Percentiles rank a stretch among this genome's conserved stretches.
Conservation (phyloP, 352 stramenopile genomes). For the Phytophthora pinifolia region DNA sequence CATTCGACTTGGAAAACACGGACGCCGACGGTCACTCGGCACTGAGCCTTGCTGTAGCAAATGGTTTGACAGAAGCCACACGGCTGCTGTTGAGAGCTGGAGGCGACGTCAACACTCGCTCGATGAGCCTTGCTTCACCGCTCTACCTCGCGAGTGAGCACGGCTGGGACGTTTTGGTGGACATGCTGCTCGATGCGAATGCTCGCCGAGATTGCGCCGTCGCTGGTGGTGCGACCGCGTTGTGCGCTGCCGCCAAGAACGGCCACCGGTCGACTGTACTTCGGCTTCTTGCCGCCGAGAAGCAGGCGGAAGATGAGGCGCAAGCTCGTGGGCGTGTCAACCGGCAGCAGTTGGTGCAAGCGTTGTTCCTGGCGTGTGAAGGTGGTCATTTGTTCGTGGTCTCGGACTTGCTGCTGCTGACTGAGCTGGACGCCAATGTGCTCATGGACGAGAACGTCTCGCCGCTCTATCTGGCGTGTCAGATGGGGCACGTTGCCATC, state of each 20-base stretch:
- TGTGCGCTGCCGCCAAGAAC: conserved; percentile 81
- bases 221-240: conserved; percentile 54
- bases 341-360: conserved; percentile 48
- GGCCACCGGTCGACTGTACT: conserved; percentile 57
- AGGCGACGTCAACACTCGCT: conserved; percentile 62
- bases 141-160: conserved; percentile 80
- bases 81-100: conserved; percentile 47
- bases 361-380: conserved; percentile 81
- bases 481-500: conserved; percentile 78
- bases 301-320: conserved; percentile 16
- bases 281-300: conserved; percentile 50
- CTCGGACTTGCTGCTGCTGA: conserved; percentile 55
- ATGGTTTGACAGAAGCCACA: conserved; percentile 49
- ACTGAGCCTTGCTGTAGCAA: conserved; percentile 60
- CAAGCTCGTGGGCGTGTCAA: conserved; percentile 3
- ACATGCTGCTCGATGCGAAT: conserved; percentile 50
- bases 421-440: conserved; percentile 61
- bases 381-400: conserved; percentile 68
- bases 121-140: conserved; percentile 62
- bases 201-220: conserved; percentile 46
- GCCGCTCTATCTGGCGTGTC: conserved; percentile 79
- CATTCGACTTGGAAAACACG: conserved; percentile 57
- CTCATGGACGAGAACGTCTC: conserved; percentile 81
- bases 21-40: conserved; percentile 62
- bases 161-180: conserved; percentile 70